Conservation (phyloP, 2,329 filamentous ascomycete genomes). For the Microcyclospora pomicola region DNA sequence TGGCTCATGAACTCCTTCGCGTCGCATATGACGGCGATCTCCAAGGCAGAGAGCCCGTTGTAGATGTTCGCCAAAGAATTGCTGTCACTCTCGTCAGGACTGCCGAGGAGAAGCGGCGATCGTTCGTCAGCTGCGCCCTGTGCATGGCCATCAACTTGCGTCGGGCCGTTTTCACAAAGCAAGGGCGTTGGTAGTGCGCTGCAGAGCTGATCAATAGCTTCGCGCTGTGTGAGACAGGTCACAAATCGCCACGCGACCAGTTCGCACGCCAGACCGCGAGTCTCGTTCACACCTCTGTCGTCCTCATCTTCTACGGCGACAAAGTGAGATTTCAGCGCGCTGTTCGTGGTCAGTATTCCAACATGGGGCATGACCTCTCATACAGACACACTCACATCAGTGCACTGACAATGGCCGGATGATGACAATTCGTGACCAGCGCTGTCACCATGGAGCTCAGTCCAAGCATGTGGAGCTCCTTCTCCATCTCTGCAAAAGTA, state of each 20-base stretch:
- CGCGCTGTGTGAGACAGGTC: slow-evolving; percentile 54
- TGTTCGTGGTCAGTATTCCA: slow-evolving; percentile 18
- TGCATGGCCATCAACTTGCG: not conserved
- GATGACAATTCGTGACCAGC: too few relatives aligned
- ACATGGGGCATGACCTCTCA: too few relatives aligned
- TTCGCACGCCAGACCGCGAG: slow-evolving; percentile 61
- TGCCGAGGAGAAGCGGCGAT: slow-evolving; percentile 10
- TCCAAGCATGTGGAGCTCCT: too few relatives aligned
- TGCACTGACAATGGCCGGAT: too few relatives aligned
- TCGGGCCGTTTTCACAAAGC: not conserved
- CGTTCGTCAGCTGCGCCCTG: slow-evolving; percentile 10
- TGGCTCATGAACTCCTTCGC: slow-evolving; percentile 79
- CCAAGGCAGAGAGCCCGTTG: slow-evolving; percentile 67
- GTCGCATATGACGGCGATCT: slow-evolving; percentile 68
- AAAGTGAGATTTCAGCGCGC: slow-evolving; percentile 64
- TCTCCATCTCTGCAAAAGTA: slow-evolving; percentile 36
- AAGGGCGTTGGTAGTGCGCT: slow-evolving; percentile 47
- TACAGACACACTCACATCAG: too few relatives aligned
- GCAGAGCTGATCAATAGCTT: slow-evolving; percentile 60
- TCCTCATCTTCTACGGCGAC: slow-evolving; percentile 44
- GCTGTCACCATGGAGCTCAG: too few relatives aligned
- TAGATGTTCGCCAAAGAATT: slow-evolving; percentile 47
- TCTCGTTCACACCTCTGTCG: slow-evolving; percentile 51
- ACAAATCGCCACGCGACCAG: slow-evolving; percentile 71
- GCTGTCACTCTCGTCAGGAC: slow-evolving; percentile 6